Evolutionary conservation across 208 protist species (phyloP).

Genomic region (Leishmania major): DNA sequence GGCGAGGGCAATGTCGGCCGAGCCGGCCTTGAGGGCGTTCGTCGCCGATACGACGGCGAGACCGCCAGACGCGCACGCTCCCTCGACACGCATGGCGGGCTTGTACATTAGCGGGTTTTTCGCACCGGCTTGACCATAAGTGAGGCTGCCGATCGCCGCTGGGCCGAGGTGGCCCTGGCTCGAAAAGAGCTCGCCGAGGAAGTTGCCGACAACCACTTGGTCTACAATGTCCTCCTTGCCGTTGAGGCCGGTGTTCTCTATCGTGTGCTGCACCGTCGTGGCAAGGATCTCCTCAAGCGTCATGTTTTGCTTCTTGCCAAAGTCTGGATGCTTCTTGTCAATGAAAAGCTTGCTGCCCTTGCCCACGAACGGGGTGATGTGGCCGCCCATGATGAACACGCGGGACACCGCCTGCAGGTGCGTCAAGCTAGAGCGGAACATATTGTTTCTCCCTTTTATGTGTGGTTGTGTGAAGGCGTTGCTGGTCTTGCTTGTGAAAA

Average conservation of each 20-base stretch:
- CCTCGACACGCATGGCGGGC: conserved; percentile 86
- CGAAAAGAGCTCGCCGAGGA: conserved; percentile 87
- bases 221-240: conserved; percentile 77
- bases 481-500: background rate
- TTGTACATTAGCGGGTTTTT: conserved; percentile 68
- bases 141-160: conserved; percentile 63
- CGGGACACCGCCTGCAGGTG: conserved; percentile 36
- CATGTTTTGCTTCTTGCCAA: conserved; percentile 88
- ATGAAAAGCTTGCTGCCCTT: conserved; percentile 92
- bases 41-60: conserved; percentile 66
- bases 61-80: conserved; percentile 90
- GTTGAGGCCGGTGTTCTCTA: conserved; percentile 43
- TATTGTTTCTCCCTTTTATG: background rate
- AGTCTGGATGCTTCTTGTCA: conserved; percentile 91
- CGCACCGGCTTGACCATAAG: conserved; percentile 24
- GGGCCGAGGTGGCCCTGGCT: conserved; percentile 90
- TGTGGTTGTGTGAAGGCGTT: no score
- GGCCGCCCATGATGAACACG: conserved; percentile 85
- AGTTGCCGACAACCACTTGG: conserved; percentile 84
- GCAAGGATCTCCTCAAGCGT: conserved; percentile 79
- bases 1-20: conserved; percentile 67
- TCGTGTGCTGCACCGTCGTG: conserved; percentile 56
- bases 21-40: conserved; percentile 66
- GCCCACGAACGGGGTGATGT: conserved; percentile 89
- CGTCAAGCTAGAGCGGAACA: conserved; percentile 35